These are phyloP conservation scores for Forsythia suspensa DNA, from an alignment of 257 asterid genomes.

Conservation along the genomic window DNA sequence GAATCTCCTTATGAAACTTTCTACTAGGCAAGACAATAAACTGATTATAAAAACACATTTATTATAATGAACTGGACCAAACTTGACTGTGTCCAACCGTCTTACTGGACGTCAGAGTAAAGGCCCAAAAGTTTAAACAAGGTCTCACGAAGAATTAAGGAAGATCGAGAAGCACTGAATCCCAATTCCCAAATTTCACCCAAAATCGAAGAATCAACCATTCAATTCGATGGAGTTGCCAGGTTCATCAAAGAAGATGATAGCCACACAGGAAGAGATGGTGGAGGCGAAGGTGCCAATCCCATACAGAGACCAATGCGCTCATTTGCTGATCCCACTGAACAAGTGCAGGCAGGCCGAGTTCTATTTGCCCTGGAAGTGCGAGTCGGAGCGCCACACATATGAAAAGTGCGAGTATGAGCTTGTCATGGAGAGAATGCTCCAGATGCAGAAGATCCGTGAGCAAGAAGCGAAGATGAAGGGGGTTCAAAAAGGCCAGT, in stretches of 20 bases:
- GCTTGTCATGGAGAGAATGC: slow-evolving; percentile 98
- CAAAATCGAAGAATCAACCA: slow-evolving; percentile 15
- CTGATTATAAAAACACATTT: too few relatives aligned
- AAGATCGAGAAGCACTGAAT: background rate
- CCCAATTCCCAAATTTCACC: background rate
- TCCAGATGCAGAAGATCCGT: slow-evolving; percentile 98
- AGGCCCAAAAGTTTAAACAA: background rate
- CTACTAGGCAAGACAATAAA: too few relatives aligned
- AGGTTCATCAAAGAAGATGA: slow-evolving; percentile 97
- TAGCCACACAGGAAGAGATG: slow-evolving; percentile 89
- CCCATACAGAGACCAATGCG: slow-evolving; percentile 88
- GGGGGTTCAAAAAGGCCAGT: slow-evolving; percentile 34
- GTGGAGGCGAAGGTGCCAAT: slow-evolving; percentile 77
- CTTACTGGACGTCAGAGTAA: background rate
- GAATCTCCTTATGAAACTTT: too few relatives aligned
- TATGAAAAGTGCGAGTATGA: slow-evolving; percentile 95
- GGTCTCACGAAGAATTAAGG: background rate
- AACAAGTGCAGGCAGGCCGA: slow-evolving; percentile 91
- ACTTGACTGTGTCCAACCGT: too few relatives aligned
- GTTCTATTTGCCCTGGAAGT: slow-evolving; percentile 91
- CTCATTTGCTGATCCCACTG: slow-evolving; percentile 87
- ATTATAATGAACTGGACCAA: too few relatives aligned
- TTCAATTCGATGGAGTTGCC: slow-evolving; percentile 63
- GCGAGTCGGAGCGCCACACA: slow-evolving; percentile 74
- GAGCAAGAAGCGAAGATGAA: slow-evolving; percentile 63